phyloP scores from a whole-genome alignment of 116 monocot genomes.

The Trichopus zeylanicus region DNA sequence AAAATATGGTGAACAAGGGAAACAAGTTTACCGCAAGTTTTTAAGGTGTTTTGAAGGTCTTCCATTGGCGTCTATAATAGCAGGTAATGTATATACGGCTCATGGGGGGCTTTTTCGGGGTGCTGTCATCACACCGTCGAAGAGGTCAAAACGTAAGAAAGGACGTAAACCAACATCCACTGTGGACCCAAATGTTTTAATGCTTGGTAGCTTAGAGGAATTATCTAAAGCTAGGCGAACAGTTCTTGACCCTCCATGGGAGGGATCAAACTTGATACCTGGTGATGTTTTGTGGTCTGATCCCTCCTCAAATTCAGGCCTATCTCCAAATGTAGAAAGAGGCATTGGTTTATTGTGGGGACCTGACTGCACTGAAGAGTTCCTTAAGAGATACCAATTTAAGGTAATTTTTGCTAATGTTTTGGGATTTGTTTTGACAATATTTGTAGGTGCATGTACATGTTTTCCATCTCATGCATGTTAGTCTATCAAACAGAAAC shows the following conservation, averaged over 20 bases:
- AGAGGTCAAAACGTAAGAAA: constrained; percentile 68
- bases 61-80: constrained; percentile 88
- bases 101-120: constrained; percentile 94
- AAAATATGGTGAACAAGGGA: constrained; percentile 78
- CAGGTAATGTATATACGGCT: constrained; percentile 76
- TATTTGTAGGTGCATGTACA: too few relatives aligned
- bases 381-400: constrained; percentile 62
- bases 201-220: constrained; percentile 84
- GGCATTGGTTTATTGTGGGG: constrained; percentile 94
- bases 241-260: constrained; percentile 90
- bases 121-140: constrained; percentile 22
- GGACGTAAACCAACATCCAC: constrained; percentile 26
- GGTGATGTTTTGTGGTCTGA: constrained; percentile 98
- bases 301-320: constrained; percentile 54
- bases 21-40: constrained; percentile 77
- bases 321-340: constrained; percentile 77
- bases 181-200: constrained; percentile 23
- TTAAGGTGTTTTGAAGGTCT: constrained; percentile 96
- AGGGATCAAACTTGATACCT: constrained; percentile 78
- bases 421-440: too few relatives aligned
- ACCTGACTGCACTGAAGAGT: constrained; percentile 82
- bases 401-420: constrained; percentile 40
- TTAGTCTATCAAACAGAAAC: too few relatives aligned
- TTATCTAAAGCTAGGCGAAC: constrained; percentile 72
- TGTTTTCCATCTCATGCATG: too few relatives aligned